These are phyloP conservation scores for Crucibulum laeve DNA, from an alignment of 768 basidiomycete genomes.

Conservation along the genomic window DNA sequence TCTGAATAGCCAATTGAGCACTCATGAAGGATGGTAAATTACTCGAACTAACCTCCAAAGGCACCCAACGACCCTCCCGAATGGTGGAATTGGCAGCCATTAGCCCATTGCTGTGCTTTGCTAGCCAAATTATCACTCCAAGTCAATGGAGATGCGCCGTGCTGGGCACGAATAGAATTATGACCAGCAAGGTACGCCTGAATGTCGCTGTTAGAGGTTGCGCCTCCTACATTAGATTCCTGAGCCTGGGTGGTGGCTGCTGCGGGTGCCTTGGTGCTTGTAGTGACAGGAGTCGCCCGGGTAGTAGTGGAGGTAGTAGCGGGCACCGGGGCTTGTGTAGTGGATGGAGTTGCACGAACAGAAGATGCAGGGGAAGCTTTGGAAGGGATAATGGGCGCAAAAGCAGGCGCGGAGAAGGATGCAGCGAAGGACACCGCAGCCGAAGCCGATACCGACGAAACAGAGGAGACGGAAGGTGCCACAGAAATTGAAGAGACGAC, in stretches of 20 bases:
- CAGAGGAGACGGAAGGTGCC: background rate
- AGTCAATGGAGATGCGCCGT: constrained; percentile 58
- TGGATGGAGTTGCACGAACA: background rate
- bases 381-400: constrained; percentile 1
- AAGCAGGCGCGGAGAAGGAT: constrained; percentile 7
- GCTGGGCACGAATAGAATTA: constrained; percentile 56
- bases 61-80: constrained; percentile 61
- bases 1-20: constrained; percentile 30
- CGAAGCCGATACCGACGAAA: background rate
- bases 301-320: constrained; percentile 13
- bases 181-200: constrained; percentile 53
- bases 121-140: constrained; percentile 60
- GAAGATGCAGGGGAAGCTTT: constrained; percentile 1
- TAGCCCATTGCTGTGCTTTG: constrained; percentile 70
- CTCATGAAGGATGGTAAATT: background rate
- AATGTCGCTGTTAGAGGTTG: constrained; percentile 39
- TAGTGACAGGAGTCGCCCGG: constrained; percentile 9
- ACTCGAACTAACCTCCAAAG: constrained; percentile 47
- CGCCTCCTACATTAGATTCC: constrained; percentile 10
- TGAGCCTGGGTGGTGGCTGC: constrained; percentile 4
- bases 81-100: constrained; percentile 64
- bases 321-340: constrained; percentile 1
- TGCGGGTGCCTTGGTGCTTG: constrained; percentile 9
- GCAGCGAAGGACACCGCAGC: no score
- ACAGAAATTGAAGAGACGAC: background rate